Percentiles rank a stretch among this genome's conserved stretches.
Evolutionary conservation across 352 stramenopile genomes (phyloP).

Genomic region (Ophiocytium majus): DNA sequence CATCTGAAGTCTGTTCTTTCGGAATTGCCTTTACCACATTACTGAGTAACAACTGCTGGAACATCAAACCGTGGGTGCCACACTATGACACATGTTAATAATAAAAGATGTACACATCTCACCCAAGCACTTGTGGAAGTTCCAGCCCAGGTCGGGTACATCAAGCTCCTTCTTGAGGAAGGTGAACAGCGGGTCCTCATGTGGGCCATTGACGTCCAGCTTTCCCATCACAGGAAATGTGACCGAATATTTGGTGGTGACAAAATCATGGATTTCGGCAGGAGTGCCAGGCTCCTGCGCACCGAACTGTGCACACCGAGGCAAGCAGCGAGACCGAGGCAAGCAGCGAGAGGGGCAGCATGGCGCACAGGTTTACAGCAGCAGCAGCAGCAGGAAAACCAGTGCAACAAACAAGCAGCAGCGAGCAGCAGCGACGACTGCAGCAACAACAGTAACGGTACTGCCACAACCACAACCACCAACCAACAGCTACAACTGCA

Average conservation of each 20-base stretch:
- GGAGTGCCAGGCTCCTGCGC: constrained; percentile 63
- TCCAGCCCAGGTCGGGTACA: constrained; percentile 41
- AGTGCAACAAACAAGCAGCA: background rate
- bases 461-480: too few species aligned
- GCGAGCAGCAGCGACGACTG: too few species aligned
- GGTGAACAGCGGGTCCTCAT: constrained; percentile 43
- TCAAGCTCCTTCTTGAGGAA: constrained; percentile 44
- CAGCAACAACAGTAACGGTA: too few species aligned
- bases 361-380: too few species aligned
- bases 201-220: constrained; percentile 63
- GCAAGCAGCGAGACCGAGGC: background rate
- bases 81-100: too few species aligned
- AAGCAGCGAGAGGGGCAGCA: too few species aligned
- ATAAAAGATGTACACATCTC: too few species aligned
- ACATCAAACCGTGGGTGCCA: too few species aligned
- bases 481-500: too few species aligned
- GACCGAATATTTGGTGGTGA: constrained; percentile 61
- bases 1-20: too few species aligned
- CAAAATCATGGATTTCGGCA: constrained; percentile 63
- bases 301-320: constrained; percentile 56
- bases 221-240: constrained; percentile 66
- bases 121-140: constrained; percentile 55
- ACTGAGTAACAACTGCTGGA: too few species aligned
- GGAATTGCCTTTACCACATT: too few species aligned
- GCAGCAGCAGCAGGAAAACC: background rate